phyloP scores from a whole-genome alignment of 1,284 basidiomycete species.

The Cryptococcus hybrid region DNA sequence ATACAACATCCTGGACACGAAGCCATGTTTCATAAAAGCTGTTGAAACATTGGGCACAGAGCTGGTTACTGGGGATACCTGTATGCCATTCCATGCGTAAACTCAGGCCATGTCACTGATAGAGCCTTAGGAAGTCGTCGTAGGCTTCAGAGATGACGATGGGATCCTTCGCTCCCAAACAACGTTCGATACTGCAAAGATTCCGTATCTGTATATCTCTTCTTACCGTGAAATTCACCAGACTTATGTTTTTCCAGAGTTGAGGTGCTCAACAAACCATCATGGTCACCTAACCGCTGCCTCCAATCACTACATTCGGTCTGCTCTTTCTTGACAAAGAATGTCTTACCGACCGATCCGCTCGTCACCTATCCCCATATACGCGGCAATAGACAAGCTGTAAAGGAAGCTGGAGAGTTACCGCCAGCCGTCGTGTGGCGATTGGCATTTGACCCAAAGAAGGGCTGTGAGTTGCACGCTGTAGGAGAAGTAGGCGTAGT shows the following conservation, averaged over 20 bases:
- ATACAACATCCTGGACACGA: conserved; percentile 71
- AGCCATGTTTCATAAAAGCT: conserved; percentile 82
- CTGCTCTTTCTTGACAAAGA: conserved; percentile 24
- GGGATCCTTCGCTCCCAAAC: conserved; percentile 65
- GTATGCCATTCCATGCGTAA: conserved; percentile 53
- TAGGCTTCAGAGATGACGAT: conserved; percentile 83
- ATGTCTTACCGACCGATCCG: conserved; percentile 42
- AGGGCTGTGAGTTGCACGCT: conserved; percentile 37
- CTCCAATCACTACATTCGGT: conserved; percentile 40
- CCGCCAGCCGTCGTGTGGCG: conserved; percentile 38
- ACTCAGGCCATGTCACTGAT: background rate
- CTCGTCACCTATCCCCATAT: conserved; percentile 5
- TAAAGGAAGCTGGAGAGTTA: conserved; percentile 14
- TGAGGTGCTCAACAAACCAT: conserved; percentile 23
- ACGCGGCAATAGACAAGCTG: background rate
- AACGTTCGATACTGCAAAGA: conserved; percentile 66
- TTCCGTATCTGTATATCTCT: conserved; percentile 59
- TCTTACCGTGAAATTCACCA: conserved; percentile 12
- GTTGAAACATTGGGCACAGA: conserved; percentile 94
- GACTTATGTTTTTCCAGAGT: conserved; percentile 31
- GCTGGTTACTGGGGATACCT: conserved; percentile 85
- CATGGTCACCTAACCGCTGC: conserved; percentile 36
- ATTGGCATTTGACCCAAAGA: conserved; percentile 38
- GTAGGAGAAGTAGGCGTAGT: conserved; percentile 19
- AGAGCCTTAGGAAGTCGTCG: conserved; percentile 67